These are phyloP conservation scores for Urostyla sp. DNA, from an alignment of 73 alveolate species.

Conservation along the genomic window DNA sequence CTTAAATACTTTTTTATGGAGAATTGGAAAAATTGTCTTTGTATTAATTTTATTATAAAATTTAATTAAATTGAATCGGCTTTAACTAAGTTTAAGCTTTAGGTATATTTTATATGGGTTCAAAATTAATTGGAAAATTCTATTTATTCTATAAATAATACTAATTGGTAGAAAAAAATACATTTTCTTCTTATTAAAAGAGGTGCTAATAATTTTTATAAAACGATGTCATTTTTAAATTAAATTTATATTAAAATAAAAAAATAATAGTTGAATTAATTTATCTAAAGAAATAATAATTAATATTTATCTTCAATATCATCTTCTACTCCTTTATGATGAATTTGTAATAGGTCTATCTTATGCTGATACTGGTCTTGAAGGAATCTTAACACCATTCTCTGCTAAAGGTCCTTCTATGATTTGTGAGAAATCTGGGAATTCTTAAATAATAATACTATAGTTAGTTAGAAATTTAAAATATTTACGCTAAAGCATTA, in stretches of 20 bases:
- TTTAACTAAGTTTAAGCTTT: too few relatives aligned
- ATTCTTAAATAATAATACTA: slow-evolving; percentile 59
- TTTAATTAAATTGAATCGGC: neutral
- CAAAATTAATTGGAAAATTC: neutral
- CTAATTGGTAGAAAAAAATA: neutral
- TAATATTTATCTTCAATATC: neutral
- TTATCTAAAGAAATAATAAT: neutral
- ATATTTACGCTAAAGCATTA: slow-evolving; percentile 63
- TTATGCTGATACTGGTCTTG: slow-evolving; percentile 75
- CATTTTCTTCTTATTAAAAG: slow-evolving; percentile 21
- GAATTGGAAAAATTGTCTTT: too few relatives aligned
- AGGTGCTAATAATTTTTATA: slow-evolving; percentile 1
- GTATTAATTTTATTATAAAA: too few relatives aligned
- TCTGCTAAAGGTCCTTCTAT: slow-evolving; percentile 73
- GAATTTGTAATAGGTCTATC: slow-evolving; percentile 67
- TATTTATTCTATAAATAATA: neutral
- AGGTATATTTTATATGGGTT: too few relatives aligned
- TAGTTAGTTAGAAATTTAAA: neutral
- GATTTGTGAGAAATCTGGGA: slow-evolving; percentile 67
- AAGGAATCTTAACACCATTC: slow-evolving; percentile 73
- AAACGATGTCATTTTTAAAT: slow-evolving; percentile 27
- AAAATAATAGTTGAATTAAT: neutral
- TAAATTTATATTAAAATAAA: slow-evolving; percentile 3
- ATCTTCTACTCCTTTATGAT: slow-evolving; percentile 37
- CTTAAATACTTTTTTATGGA: too few relatives aligned